Evolutionary conservation across 1,284 basidiomycete species (phyloP), one percentile per base, ranked within the genome.

Genomic region (Microbotryum violaceum): DNA sequence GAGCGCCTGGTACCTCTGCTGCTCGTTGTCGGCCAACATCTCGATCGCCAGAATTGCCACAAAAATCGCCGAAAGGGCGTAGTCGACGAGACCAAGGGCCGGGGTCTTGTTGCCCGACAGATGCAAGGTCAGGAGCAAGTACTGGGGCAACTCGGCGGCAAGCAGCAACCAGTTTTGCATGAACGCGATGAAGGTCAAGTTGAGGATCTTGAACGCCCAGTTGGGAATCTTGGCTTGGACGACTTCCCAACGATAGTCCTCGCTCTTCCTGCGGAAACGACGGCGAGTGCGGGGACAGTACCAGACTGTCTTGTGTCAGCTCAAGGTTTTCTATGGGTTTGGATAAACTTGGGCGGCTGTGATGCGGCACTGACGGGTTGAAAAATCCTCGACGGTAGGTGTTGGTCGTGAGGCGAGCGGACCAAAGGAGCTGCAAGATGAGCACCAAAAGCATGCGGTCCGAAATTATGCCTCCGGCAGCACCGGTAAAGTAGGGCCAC

Each of bases 191-290:
- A 93, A 94, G 27, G 82, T 80, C 42, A 97, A 74, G 75, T 93
- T 92, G 59, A 86, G 73, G 44, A 94, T 66, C 67, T 89, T 85
- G 80, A 92, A 96, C 20, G 87, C 73, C 78, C 81, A 83, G 3
- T 78, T 67, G 3, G 85, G 84, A 25, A 96, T 74, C 58, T 84
- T 80, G 56, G 78, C 75, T 46, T 90, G 83, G 14, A 96, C 79
- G 54, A 90, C 77, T 3, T 81, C 83, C 88, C 92, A 97, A 33
- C 93, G 86, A 73, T 97, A 97, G 75, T 97, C 93, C 74, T 92
- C 90, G 44, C 90, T 89, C 3, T 79, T 76, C 3, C 81, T 83
- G 63, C 7, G 59, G n/a, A 7, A 33, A 5, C 6, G 18, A 50
- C 1, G 21, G 42, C 1, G 42, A 9, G 10, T 6, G 29, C 1